These are phyloP conservation scores for Begonia masoniana DNA, from an alignment of 306 rosid genomes.

Conservation along the genomic window DNA sequence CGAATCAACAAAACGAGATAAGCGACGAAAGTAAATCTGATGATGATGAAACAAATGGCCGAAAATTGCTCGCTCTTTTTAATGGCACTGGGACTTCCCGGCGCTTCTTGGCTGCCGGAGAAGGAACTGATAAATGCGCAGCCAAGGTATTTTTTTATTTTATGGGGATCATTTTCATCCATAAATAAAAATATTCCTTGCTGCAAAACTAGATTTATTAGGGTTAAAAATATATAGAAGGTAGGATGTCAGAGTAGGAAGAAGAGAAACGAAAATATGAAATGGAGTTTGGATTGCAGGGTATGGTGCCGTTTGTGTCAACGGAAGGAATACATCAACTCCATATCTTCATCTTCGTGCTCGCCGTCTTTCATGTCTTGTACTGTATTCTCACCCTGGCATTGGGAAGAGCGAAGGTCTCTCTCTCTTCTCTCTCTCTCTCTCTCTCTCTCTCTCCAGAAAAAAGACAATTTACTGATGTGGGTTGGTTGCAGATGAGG, in stretches of 20 bases:
- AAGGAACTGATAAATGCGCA: conserved; percentile 39
- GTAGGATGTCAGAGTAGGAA: too few relatives aligned
- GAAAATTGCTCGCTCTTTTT: conserved; percentile 28
- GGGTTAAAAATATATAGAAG: too few relatives aligned
- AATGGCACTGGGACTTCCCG: conserved; percentile 12
- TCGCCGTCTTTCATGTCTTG: conserved; percentile 63
- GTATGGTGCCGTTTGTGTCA: conserved; percentile 55
- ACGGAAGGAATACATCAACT: conserved; percentile 69
- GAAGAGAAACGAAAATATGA: too few relatives aligned
- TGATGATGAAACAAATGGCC: conserved; percentile 6
- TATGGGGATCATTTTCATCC: too few relatives aligned
- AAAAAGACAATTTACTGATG: too few relatives aligned
- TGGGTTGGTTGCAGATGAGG: conserved; percentile 43
- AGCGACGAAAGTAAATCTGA: background rate
- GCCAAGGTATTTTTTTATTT: conserved; percentile 10
- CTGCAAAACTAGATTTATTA: too few relatives aligned
- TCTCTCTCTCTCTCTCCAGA: background rate
- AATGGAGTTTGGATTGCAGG: conserved; percentile 20
- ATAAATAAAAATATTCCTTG: too few relatives aligned
- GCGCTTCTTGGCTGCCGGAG: conserved; percentile 39
- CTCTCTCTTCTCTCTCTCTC: background rate
- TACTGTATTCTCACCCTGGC: conserved; percentile 66
- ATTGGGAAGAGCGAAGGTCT: conserved; percentile 62
- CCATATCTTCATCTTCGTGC: conserved; percentile 67
- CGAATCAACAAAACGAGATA: conserved; percentile 1